Evolutionary conservation across 2,329 filamentous ascomycete species (phyloP), one percentile per base, ranked within the genome.

Genomic region (Beauveria australis): DNA sequence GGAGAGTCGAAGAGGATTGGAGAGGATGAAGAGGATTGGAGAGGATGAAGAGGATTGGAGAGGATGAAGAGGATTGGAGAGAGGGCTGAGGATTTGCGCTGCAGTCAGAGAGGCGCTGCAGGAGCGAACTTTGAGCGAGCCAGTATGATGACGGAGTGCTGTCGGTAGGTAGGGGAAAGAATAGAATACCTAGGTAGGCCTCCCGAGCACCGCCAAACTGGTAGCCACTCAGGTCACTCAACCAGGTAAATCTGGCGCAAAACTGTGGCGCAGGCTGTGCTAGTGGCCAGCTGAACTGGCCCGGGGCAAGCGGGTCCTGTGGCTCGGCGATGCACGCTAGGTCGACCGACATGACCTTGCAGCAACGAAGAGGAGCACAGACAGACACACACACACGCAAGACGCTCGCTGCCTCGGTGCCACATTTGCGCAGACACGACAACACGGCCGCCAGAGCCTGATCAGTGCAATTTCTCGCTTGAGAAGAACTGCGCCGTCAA

Each of bases 211-310:
- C 47, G 10, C 14, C 47, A 16, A n/a, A 30, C 47, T 28, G 47
- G 43, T 22, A 46, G 43, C 43, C n/a, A 46, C 18, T 43, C 41
- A n/a, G 41, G 41, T 43, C 16, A 37, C 33, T 43, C 43, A 40
- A 52, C n/a, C 24, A 7, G 46, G 14, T 33, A 19, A 37, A 37
- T 37, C 33, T 14, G 14, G 33, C 22, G 28, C 37, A 10, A n/a
- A 48, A 30, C 10, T 37, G 57, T 59, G 48, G 48, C 57, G 33
- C 81, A 72, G 76, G 78, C 71, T 74, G 76, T 69, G 76, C 72
- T 51, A 80, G 76, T 72, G 79, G 79, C 71, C 78, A 74, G 66
- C 81, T 72, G 68, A 81, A 81, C 72, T 77, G 79, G 64, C 78
- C 78, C 78, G 69, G 76, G 81, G 64, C 76, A 79, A 68, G 57